These are phyloP conservation scores for Dactylonectria estremocensis DNA, from an alignment of 2,329 filamentous ascomycete species.

Conservation along the genomic window DNA sequence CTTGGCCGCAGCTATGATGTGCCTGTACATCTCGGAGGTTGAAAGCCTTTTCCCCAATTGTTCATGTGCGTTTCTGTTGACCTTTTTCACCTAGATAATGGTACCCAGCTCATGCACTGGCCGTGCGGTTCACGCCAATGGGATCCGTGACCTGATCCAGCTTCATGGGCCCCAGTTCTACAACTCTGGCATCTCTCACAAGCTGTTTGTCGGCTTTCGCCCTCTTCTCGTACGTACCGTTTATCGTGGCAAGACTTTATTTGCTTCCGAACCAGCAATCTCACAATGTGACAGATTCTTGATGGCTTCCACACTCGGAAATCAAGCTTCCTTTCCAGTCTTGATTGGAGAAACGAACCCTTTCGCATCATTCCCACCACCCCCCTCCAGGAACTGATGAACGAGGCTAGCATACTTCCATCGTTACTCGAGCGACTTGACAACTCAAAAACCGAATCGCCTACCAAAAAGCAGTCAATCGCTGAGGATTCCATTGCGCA, in stretches of 20 bases:
- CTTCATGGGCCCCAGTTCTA: constrained; percentile 50
- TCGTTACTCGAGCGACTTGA: constrained; percentile 18
- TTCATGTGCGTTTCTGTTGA: neutral
- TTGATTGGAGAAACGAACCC: constrained; percentile 23
- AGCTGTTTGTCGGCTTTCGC: constrained; percentile 58
- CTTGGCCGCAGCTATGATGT: constrained; percentile 29
- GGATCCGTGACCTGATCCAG: constrained; percentile 53
- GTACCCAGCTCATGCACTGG: constrained; percentile 48
- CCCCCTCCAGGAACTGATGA: constrained; percentile 26
- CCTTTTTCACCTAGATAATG: constrained; percentile 43
- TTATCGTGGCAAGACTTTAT: too few species aligned
- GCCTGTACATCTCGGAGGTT: constrained; percentile 29
- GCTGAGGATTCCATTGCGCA: neutral
- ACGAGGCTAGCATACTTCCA: constrained; percentile 10
- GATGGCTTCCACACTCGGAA: constrained; percentile 15
- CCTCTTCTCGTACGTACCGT: constrained; percentile 55
- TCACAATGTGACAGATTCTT: constrained; percentile 12
- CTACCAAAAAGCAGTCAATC: neutral
- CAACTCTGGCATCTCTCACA: constrained; percentile 52
- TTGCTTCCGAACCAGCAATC: neutral
- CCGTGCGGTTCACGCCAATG: constrained; percentile 53
- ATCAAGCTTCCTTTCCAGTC: constrained; percentile 22
- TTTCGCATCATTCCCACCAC: constrained; percentile 22
- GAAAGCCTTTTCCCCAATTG: too few species aligned
- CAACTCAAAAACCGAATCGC: neutral